These are phyloP conservation scores for Sugiyamaella mastotermitis DNA, from an alignment of 805 yeast genomes.

Conservation along the genomic window DNA sequence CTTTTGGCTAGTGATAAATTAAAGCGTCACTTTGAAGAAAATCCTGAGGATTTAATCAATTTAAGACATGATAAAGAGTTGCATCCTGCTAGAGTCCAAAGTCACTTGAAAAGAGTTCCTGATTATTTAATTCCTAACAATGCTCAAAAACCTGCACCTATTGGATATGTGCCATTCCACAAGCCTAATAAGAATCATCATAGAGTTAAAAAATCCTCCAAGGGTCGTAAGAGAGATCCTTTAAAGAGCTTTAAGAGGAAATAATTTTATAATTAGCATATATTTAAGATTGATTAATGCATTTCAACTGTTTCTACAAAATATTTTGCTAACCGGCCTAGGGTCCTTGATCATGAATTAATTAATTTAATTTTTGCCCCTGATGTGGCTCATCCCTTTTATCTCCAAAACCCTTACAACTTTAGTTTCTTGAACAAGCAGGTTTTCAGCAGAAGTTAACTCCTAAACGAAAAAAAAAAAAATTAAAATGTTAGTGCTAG, in stretches of 20 bases:
- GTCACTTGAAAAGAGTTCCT: slow-evolving; percentile 87
- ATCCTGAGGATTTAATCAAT: slow-evolving; percentile 85
- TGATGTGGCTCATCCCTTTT: no score
- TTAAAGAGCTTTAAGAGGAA: slow-evolving; percentile 44
- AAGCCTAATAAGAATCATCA: slow-evolving; percentile 23
- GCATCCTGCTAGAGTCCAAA: slow-evolving; percentile 75
- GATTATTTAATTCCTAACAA: slow-evolving; percentile 77
- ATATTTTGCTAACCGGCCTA: no score
- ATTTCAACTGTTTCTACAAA: no score
- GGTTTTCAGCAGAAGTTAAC: no score
- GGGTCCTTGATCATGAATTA: no score
- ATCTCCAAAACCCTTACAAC: no score
- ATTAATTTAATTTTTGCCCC: no score
- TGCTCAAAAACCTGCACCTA: slow-evolving; percentile 16
- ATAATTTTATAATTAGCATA: background rate
- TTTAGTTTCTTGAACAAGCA: no score
- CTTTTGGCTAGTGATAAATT: slow-evolving; percentile 82
- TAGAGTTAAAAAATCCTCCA: slow-evolving; percentile 17
- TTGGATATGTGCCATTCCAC: slow-evolving; percentile 21
- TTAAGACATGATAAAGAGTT: slow-evolving; percentile 89
- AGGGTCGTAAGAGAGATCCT: slow-evolving; percentile 43
- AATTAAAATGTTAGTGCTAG: no score
- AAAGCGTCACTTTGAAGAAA: slow-evolving; percentile 92
- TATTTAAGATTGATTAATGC: background rate
- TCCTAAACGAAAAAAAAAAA: no score